Evolutionary conservation across 1,139 yeast genomes (phyloP).

Genomic region (Magnusiomyces paraingens): DNA sequence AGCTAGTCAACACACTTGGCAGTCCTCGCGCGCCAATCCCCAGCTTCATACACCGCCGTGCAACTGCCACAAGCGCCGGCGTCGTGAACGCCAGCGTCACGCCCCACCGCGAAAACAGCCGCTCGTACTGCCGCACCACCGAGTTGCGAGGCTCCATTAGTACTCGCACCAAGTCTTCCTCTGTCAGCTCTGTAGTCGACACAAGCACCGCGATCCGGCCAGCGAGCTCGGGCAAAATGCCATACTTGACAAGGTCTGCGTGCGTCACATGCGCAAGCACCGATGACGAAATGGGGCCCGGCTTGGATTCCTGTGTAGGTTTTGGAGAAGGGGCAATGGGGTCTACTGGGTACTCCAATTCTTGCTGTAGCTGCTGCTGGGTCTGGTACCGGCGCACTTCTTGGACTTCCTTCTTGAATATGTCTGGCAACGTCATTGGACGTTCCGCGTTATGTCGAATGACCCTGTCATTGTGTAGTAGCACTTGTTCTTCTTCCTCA

Average conservation of each 20-base stretch:
- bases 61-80: slow-evolving; percentile 41
- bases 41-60: slow-evolving; percentile 34
- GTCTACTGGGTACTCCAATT: too few species aligned
- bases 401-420: slow-evolving; percentile 14
- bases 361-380: too few species aligned
- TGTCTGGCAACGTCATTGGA: slow-evolving; percentile 9
- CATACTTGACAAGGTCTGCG: slow-evolving; percentile 42
- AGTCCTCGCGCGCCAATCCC: slow-evolving; percentile 54
- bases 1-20: slow-evolving; percentile 44
- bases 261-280: slow-evolving; percentile 42
- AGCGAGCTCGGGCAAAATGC: slow-evolving; percentile 48
- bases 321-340: too few species aligned
- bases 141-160: slow-evolving; percentile 49
- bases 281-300: slow-evolving; percentile 20
- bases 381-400: too few species aligned
- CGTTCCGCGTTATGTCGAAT: too few species aligned
- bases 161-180: slow-evolving; percentile 41
- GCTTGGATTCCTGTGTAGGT: too few species aligned
- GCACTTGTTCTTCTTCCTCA: background rate
- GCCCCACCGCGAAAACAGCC: slow-evolving; percentile 44
- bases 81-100: slow-evolving; percentile 42
- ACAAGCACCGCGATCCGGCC: slow-evolving; percentile 50
- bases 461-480: background rate
- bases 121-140: slow-evolving; percentile 43
- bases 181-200: slow-evolving; percentile 40